Evolutionary conservation across 177 flowering plant species (phyloP).

Genomic region (Vitis hybrid): DNA sequence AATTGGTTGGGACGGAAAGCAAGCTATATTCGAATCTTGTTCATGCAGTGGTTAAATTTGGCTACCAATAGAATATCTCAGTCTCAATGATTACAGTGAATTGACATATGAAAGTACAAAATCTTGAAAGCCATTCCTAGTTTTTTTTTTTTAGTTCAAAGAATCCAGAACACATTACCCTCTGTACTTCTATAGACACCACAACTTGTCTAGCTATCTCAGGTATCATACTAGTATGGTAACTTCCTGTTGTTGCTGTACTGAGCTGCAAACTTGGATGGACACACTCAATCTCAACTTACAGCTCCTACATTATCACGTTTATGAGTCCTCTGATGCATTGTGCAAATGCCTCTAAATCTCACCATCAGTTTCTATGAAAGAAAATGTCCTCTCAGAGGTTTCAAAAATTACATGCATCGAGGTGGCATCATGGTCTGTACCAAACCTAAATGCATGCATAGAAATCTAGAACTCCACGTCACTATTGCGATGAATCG

Average conservation of each 20-base stretch:
- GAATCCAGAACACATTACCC: too few species aligned
- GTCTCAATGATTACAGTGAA: too few species aligned
- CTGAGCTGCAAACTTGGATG: conserved; percentile 41
- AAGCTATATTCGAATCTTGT: too few species aligned
- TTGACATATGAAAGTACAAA: too few species aligned
- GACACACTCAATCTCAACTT: conserved; percentile 45
- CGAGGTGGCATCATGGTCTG: conserved; percentile 77
- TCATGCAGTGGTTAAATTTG: too few species aligned
- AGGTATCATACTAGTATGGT: conserved; percentile 27
- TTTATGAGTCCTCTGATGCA: conserved; percentile 87
- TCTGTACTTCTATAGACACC: conserved; percentile 54
- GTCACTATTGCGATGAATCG: conserved; percentile 31
- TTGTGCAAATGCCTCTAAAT: conserved; percentile 95
- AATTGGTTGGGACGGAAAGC: too few species aligned
- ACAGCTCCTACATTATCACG: conserved; percentile 69
- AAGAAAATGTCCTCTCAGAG: conserved; percentile 91
- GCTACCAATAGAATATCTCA: too few species aligned
- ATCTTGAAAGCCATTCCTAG: too few species aligned
- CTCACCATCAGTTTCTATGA: conserved; percentile 72
- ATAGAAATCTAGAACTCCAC: conserved; percentile 57
- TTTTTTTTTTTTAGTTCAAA: too few species aligned
- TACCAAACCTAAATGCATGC: conserved; percentile 83
- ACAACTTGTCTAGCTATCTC: conserved; percentile 20
- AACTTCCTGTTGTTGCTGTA: conserved; percentile 72
- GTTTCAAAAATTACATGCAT: conserved; percentile 84